phyloP scores from a whole-genome alignment of 1,139 yeast genomes.

The Magnusiomyces clavatus region DNA sequence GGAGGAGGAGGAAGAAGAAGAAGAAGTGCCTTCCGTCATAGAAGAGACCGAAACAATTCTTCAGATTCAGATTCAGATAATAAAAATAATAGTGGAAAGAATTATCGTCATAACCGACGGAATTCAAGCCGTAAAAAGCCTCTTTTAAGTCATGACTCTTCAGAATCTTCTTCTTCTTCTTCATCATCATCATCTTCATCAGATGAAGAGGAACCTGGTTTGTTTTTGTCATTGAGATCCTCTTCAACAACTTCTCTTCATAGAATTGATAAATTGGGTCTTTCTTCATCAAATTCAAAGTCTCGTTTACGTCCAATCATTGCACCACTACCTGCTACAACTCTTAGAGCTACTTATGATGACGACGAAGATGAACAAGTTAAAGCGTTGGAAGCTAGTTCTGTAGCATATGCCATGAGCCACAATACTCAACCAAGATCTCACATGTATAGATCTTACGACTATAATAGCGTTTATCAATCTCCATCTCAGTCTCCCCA shows the following conservation, averaged over 20 bases:
- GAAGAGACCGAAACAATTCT: too few species aligned
- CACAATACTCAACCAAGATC: constrained; percentile 69
- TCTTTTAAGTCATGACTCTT: not conserved
- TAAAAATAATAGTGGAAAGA: too few species aligned
- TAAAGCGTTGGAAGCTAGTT: constrained; percentile 33
- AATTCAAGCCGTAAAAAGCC: too few species aligned
- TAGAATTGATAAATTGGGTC: constrained; percentile 16
- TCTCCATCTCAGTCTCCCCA: constrained; percentile 19
- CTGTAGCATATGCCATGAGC: constrained; percentile 46
- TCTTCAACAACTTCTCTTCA: constrained; percentile 32
- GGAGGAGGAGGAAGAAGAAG: not conserved
- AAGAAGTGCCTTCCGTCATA: not conserved
- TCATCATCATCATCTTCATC: constrained; percentile 21
- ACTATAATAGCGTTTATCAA: constrained; percentile 71
- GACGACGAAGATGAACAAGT: constrained; percentile 56
- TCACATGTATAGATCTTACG: constrained; percentile 71
- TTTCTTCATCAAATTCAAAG: not conserved
- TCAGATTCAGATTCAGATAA: too few species aligned
- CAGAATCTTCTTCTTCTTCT: not conserved
- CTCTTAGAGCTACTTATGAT: constrained; percentile 69
- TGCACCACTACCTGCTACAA: constrained; percentile 72
- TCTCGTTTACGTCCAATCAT: constrained; percentile 39
- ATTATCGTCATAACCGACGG: too few species aligned
- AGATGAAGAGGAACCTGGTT: constrained; percentile 63
- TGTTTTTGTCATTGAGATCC: constrained; percentile 47